These are phyloP conservation scores for Henckelia pumila DNA, from an alignment of 257 asterid genomes.

Conservation along the genomic window DNA sequence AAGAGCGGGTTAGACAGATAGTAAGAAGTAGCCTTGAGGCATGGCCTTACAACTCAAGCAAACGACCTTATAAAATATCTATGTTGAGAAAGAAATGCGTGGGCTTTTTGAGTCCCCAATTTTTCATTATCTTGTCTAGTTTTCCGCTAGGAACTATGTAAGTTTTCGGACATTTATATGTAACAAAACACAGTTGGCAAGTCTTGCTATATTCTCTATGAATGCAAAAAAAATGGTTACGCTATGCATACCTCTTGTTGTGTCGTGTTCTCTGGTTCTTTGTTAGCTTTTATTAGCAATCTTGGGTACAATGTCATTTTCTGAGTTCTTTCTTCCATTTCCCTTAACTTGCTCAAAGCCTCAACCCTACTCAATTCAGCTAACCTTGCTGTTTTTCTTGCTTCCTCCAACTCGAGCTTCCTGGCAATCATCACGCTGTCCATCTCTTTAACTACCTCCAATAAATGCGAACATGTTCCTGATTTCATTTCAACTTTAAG, in stretches of 20 bases:
- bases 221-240: conserved; percentile 8
- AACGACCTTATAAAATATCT: background rate
- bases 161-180: background rate
- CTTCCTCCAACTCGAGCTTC: conserved; percentile 60
- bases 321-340: conserved; percentile 46
- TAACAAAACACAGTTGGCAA: background rate
- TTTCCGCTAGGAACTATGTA: background rate
- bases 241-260: conserved; percentile 42
- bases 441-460: conserved; percentile 62
- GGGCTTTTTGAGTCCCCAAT: background rate
- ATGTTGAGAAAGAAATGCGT: background rate
- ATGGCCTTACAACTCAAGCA: background rate
- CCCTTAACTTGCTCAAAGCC: conserved; percentile 40
- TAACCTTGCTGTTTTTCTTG: conserved; percentile 41
- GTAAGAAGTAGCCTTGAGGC: background rate
- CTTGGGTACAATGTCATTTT: conserved; percentile 32
- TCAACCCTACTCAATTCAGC: conserved; percentile 49
- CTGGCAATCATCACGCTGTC: conserved; percentile 46
- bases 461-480: conserved; percentile 50
- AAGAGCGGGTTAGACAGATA: background rate
- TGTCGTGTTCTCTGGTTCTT: conserved; percentile 24
- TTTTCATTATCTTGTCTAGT: conserved; percentile 3
- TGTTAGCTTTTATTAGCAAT: conserved; percentile 29
- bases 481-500: conserved; percentile 52
- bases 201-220: conserved; percentile 7